Evolutionary conservation across 768 basidiomycete genomes (phyloP).

Genomic region (Butyriboletus loyo): DNA sequence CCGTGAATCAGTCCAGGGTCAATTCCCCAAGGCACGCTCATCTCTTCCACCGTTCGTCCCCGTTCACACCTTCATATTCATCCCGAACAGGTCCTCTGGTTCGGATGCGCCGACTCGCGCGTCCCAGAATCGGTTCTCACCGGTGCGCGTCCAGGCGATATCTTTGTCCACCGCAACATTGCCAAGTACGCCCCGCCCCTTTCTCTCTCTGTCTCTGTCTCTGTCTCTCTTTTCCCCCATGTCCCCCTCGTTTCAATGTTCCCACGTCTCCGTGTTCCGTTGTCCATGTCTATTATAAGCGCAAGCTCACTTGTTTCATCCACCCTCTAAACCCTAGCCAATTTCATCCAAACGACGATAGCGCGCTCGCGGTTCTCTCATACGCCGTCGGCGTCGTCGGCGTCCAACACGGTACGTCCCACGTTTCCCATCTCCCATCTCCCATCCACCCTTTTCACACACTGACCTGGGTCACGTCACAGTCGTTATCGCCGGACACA

Average conservation of each 20-base stretch:
- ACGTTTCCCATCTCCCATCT: conserved; percentile 24
- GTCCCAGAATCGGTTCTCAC: conserved; percentile 82
- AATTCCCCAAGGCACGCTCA: conserved; percentile 58
- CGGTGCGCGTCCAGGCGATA: conserved; percentile 72
- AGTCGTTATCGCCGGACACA: conserved; percentile 85
- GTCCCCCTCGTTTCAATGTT: too few species aligned
- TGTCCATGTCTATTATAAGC: too few species aligned
- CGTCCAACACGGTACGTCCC: conserved; percentile 69
- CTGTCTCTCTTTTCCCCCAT: too few species aligned
- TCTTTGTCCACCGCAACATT: conserved; percentile 87
- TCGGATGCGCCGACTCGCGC: conserved; percentile 84
- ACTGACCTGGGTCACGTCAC: not conserved
- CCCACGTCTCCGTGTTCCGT: too few species aligned
- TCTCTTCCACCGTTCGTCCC: too few species aligned
- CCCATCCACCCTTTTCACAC: not conserved
- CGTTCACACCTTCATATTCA: too few species aligned
- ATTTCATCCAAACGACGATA: conserved; percentile 69
- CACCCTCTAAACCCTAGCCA: conserved; percentile 39
- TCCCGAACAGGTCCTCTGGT: conserved; percentile 62
- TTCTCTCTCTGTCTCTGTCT: too few species aligned
- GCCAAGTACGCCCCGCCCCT: conserved; percentile 71
- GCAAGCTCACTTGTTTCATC: not conserved
- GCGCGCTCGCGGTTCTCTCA: conserved; percentile 64
- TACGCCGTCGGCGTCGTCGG: conserved; percentile 72
- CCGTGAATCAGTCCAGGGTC: conserved; percentile 53